Base-by-base conservation (phyloP, 192 early-diverging fungal genomes). In the Coemansia furcata region DNA sequence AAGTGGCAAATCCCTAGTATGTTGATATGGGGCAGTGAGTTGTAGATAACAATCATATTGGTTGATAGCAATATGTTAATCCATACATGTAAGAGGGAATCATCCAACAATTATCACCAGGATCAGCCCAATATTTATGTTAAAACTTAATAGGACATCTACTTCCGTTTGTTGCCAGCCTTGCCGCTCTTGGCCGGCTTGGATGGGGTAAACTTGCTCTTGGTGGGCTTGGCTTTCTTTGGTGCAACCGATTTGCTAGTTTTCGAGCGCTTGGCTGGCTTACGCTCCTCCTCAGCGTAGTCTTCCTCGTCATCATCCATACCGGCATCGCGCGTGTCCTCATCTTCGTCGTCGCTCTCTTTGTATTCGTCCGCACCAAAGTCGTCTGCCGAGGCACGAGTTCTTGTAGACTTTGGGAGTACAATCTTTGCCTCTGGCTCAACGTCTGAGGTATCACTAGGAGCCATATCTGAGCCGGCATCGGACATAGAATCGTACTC, bases 321-420 rank as follows among this genome's bases (percentile, higher is more conserved):
- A 19, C 37, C 59, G 33, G 38, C 37, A n/a, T 46, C 36, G 35
- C 35, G 46, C 11, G 57, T 35, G 6, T 46, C 69, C 40, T 62
- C 63, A 14, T 46, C 47, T 44, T 44, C 59, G 49, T 59, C 68
- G 0, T 49, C 50, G 50, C 50, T 54, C 3, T 39, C 17, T 33
- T 70, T 69, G 10, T 71, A 80, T 9, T 71, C 64, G n/a, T 81
- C 84, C 57, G 71, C 75, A 19, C 71, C 72, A 69, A 76, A 69
- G 60, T 77, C 71, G 52, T 78, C 83, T 12, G 75, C 66, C 26
- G 63, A 67, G 42, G 43, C 62, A 64, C 70, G 72, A 33, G 68
- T 76, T 61, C 82, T 81, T 64, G 84, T 77, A 49, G 62, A 38
- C n/a, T 82, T 65, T 17, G 71, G 68, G 21, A 54, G 50, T 3